Evolutionary conservation across 163 green algal genomes (phyloP), one percentile per base, ranked within the genome.

Genomic region (Chloromonas sp.): DNA sequence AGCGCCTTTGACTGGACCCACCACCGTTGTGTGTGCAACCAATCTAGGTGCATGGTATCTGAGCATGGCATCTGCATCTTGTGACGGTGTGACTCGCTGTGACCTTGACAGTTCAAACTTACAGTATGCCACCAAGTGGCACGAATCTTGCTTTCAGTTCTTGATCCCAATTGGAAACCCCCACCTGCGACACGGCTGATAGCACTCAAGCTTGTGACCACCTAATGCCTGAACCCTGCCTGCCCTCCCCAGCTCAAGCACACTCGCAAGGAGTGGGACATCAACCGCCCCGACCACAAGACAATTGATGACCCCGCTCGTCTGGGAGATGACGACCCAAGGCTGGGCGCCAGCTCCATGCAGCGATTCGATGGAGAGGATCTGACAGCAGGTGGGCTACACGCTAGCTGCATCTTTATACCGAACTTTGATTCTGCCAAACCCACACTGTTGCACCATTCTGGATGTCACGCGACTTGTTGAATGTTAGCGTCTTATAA

Each of bases 331-430:
- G 86, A 91, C 13, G 92, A 95, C 84, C 59, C 76, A 0, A 87
- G 92, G 1, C 90, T 91, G 61, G 92, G 92, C 0, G 81, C 91
- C 13, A 85, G 90, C n/a, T 93, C 90, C 0, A 84, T 93, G 62
- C 91, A 93, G 83, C 86, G 83, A 14, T 96, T 96, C 89, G 87
- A 92, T 58, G 93, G 93, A 0, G 93, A 96, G 84, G 93, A 96
- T 83, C 85, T 94, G 13, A 85, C 85, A 66, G 89, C 90, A 58
- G 78, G 85, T 78, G 77, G 2, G 8, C 61, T 2, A 1, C 61
- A 71, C 36, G 36, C 36, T 36, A 36, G 36, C 36, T 36, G 36
- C 36, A 36, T 36, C 36, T 5, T 1, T 58, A 79, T 79, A 79
- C 36, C 36, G 11, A n/a, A 11, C 70, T n/a, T 11, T 11, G 70